Percentiles rank a stretch among this genome's conserved stretches.
Conservation (phyloP, 805 yeast species). For the Yarrowia keelungensis region DNA sequence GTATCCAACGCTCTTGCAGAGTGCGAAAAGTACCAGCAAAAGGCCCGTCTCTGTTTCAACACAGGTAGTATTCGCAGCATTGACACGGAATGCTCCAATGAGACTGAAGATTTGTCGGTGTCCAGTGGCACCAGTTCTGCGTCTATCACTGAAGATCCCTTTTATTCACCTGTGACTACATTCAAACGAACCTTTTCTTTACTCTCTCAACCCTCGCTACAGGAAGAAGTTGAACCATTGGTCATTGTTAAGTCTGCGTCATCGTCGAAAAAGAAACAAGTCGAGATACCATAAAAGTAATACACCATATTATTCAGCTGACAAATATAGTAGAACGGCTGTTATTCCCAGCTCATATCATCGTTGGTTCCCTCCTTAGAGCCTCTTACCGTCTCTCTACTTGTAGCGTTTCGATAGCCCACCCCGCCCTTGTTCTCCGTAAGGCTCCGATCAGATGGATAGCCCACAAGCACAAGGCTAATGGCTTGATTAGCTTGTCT, state of each 20-base stretch:
- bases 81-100: constrained; percentile 1
- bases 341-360: too few relatives aligned
- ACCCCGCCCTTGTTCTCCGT: background rate
- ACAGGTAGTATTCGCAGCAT: constrained; percentile 17
- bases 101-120: constrained; percentile 9
- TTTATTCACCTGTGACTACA: constrained; percentile 1
- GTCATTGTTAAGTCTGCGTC: constrained; percentile 6
- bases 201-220: background rate
- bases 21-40: background rate
- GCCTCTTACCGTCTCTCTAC: too few relatives aligned
- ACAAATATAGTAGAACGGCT: too few relatives aligned
- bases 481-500: too few relatives aligned
- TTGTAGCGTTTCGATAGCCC: background rate
- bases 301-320: too few relatives aligned
- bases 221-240: constrained; percentile 12
- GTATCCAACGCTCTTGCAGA: constrained; percentile 2
- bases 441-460: background rate
- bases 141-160: background rate
- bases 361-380: too few relatives aligned
- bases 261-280: too few relatives aligned
- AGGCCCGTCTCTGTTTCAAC: background rate
- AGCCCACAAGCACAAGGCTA: background rate
- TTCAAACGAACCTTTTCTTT: constrained; percentile 6
- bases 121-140: background rate
- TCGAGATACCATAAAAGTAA: too few relatives aligned